Conservation (phyloP, 805 yeast species). For the Metschnikowia colocasiae region DNA sequence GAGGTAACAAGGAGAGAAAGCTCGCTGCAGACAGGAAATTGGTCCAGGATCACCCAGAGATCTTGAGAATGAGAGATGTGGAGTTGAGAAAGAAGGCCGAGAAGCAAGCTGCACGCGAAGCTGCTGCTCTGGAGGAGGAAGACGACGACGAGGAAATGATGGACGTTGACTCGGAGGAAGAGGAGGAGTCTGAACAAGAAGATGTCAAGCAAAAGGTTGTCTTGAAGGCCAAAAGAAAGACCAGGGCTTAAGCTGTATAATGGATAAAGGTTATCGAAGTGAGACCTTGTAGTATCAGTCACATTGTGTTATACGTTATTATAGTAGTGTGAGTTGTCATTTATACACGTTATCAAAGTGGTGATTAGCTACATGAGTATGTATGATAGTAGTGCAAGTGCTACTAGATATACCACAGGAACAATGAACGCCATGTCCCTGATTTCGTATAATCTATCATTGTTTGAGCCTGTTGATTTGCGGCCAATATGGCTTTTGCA, state of each 20-base stretch:
- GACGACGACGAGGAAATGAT: conserved; percentile 38
- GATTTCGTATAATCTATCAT: background rate
- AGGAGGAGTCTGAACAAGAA: conserved; percentile 35
- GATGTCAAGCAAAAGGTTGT: conserved; percentile 52
- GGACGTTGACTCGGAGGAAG: conserved; percentile 43
- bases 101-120: conserved; percentile 47
- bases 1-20: conserved; percentile 88
- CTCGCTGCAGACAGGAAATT: conserved; percentile 82
- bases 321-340: background rate
- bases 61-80: conserved; percentile 89
- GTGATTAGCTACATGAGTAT: too few relatives aligned
- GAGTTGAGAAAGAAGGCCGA: conserved; percentile 77
- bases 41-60: conserved; percentile 83
- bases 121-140: conserved; percentile 36
- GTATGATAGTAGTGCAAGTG: background rate
- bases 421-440: background rate
- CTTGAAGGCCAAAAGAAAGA: conserved; percentile 59
- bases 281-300: too few relatives aligned
- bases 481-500: conserved; percentile 20
- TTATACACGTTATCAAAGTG: too few relatives aligned
- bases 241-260: conserved; percentile 16
- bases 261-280: conserved; percentile 2
- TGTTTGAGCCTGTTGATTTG: conserved; percentile 2
- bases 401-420: background rate
- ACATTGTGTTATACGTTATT: too few relatives aligned